Evolutionary conservation across 208 protist genomes (phyloP).

Genomic region (Novymonas esmeraldas): DNA sequence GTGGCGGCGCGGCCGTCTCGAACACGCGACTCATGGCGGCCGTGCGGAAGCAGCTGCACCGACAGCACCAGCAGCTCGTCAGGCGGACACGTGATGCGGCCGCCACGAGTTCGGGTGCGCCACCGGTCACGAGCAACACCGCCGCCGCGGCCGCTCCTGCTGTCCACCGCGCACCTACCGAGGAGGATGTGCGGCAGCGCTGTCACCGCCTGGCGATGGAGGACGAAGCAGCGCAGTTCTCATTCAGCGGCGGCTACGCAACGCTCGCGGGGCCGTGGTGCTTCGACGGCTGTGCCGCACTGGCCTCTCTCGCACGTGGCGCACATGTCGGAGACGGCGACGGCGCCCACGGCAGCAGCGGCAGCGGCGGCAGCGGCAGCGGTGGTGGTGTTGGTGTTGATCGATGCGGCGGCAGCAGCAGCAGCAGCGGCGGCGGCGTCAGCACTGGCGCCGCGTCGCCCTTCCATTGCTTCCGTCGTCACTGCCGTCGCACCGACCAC

Average conservation of each 20-base stretch:
- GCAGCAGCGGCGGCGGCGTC: neutral
- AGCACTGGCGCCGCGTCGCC: neutral
- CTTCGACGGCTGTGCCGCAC: slow-evolving; percentile 14
- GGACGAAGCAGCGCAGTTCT: slow-evolving; percentile 27
- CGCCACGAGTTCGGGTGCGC: too few species aligned
- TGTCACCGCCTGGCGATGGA: slow-evolving; percentile 21
- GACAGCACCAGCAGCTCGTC: neutral
- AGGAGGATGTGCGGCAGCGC: slow-evolving; percentile 16
- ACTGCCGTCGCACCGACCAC: slow-evolving; percentile 19
- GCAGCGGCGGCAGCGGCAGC: neutral
- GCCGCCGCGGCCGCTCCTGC: neutral
- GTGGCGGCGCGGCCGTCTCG: neutral
- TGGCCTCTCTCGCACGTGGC: slow-evolving; percentile 14
- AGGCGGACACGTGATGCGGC: neutral
- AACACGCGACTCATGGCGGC: slow-evolving; percentile 6
- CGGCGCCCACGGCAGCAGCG: neutral
- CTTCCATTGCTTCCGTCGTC: slow-evolving; percentile 24
- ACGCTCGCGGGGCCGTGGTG: slow-evolving; percentile 30
- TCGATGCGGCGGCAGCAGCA: neutral
- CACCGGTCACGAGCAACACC: neutral
- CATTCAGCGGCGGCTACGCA: slow-evolving; percentile 24
- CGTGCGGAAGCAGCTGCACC: slow-evolving; percentile 9
- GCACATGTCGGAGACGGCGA: neutral
- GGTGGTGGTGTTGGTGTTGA: neutral
- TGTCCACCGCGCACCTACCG: slow-evolving; percentile 1